phyloP scores from a whole-genome alignment of 177 flowering plant genomes.

The Vitis hybrid region DNA sequence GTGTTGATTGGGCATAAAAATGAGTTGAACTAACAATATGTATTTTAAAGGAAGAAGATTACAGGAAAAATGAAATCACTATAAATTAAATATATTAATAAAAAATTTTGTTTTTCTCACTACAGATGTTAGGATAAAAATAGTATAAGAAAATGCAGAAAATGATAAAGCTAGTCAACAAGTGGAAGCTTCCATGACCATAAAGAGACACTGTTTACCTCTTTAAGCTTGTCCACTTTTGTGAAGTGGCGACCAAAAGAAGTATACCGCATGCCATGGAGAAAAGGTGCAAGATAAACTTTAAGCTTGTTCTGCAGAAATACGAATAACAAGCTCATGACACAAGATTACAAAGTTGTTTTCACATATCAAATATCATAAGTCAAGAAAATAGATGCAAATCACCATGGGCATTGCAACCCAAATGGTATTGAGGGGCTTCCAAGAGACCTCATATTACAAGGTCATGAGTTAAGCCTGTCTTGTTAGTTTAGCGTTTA shows the following conservation, averaged over 20 bases:
- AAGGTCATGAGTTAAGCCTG: no score
- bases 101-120: no score
- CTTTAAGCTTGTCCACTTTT: slow-evolving; percentile 59
- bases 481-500: no score
- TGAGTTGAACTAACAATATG: no score
- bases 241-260: slow-evolving; percentile 81
- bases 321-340: background rate
- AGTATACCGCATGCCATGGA: slow-evolving; percentile 65
- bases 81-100: no score
- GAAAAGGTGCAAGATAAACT: slow-evolving; percentile 69
- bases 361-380: background rate
- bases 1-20: no score
- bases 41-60: no score
- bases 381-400: background rate
- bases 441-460: no score
- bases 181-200: no score
- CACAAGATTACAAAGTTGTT: background rate
- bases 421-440: background rate
- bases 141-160: background rate
- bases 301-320: slow-evolving; percentile 52
- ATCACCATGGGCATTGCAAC: background rate
- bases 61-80: no score
- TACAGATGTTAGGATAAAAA: no score
- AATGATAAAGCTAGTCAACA: background rate
- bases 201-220: slow-evolving; percentile 31